A percentile compares a stretch with the other conserved stretches of the same genome.
Evolutionary conservation across 257 asterid species (phyloP).

Genomic region (Knoxia roxburghii): DNA sequence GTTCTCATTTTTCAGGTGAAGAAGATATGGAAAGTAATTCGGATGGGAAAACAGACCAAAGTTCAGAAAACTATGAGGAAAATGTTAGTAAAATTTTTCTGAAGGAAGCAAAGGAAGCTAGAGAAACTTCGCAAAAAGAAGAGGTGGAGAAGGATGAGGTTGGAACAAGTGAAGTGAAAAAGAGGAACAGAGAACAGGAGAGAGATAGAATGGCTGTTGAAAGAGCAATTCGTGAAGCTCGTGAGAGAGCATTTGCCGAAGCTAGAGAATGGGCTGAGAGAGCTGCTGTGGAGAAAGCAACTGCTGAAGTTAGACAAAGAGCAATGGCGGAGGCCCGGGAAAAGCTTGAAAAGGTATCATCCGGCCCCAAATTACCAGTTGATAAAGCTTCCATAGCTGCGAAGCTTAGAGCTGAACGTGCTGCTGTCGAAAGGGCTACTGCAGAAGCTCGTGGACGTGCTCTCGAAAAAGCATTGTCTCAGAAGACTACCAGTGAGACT

Average conservation of each 20-base stretch:
- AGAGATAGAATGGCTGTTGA: slow-evolving; percentile 77
- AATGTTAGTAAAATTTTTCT: slow-evolving; percentile 19
- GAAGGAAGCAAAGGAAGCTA: slow-evolving; percentile 34
- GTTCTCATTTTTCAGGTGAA: slow-evolving; percentile 28
- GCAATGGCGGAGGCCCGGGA: slow-evolving; percentile 61
- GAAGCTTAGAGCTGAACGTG: slow-evolving; percentile 83
- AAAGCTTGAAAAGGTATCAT: slow-evolving; percentile 52
- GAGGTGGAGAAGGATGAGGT: slow-evolving; percentile 31
- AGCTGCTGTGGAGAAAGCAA: slow-evolving; percentile 83
- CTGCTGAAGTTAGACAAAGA: slow-evolving; percentile 72
- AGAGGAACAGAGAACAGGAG: slow-evolving; percentile 68
- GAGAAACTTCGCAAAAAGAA: slow-evolving; percentile 30
- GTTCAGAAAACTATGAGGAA: slow-evolving; percentile 28
- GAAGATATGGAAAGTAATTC: slow-evolving; percentile 34
- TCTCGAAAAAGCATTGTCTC: slow-evolving; percentile 76
- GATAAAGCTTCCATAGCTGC: slow-evolving; percentile 60
- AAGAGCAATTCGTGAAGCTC: slow-evolving; percentile 92
- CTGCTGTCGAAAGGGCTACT: slow-evolving; percentile 96
- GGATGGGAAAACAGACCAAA: slow-evolving; percentile 26
- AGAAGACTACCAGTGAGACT: slow-evolving; percentile 41
- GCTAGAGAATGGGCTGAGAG: slow-evolving; percentile 91
- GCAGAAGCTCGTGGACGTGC: slow-evolving; percentile 98
- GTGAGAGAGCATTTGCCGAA: slow-evolving; percentile 96
- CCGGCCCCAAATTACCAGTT: slow-evolving; percentile 31
- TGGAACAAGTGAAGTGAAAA: slow-evolving; percentile 55